Evolutionary conservation across 2,329 filamentous ascomycete species (phyloP).

Genomic region (Cladosporium phlei): DNA sequence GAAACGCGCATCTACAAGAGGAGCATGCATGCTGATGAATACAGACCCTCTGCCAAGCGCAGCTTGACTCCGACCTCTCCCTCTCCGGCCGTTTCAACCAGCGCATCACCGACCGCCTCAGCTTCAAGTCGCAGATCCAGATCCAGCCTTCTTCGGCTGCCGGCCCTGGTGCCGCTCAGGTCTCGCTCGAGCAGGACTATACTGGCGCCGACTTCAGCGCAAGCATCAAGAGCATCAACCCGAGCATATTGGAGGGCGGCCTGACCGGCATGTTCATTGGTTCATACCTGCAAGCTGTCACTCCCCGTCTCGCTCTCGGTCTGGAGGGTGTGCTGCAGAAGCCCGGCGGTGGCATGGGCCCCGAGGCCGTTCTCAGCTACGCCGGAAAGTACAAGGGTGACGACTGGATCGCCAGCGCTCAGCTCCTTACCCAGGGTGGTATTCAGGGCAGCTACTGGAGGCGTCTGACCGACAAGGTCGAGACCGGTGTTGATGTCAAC

Average conservation of each 20-base stretch:
- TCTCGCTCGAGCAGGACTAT: conserved; percentile 94
- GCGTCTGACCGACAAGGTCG: conserved; percentile 85
- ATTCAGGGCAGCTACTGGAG: conserved; percentile 93
- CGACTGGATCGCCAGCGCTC: conserved; percentile 89
- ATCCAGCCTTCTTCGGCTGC: conserved; percentile 56
- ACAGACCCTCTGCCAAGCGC: conserved; percentile 92
- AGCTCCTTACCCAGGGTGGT: conserved; percentile 82
- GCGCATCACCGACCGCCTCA: conserved; percentile 73
- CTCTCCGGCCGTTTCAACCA: conserved; percentile 89
- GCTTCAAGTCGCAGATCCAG: conserved; percentile 84
- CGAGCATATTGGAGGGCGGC: conserved; percentile 86
- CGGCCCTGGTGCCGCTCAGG: conserved; percentile 73
- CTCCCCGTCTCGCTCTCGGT: conserved; percentile 78
- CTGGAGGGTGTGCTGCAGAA: conserved; percentile 94
- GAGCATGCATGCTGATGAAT: too few species aligned
- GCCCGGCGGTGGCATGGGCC: conserved; percentile 72
- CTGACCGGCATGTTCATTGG: conserved; percentile 93
- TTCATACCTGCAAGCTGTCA: conserved; percentile 91
- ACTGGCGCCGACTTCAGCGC: conserved; percentile 88
- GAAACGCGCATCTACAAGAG: too few species aligned
- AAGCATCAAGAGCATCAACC: conserved; percentile 89
- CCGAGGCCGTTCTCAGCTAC: conserved; percentile 89
- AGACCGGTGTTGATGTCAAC: conserved; percentile 92
- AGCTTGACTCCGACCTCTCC: conserved; percentile 85
- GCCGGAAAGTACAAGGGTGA: conserved; percentile 83